A percentile compares a stretch with the other conserved stretches of the same genome.
Conservation (phyloP, 441 rosid species). For the Macaranga tanarius region DNA sequence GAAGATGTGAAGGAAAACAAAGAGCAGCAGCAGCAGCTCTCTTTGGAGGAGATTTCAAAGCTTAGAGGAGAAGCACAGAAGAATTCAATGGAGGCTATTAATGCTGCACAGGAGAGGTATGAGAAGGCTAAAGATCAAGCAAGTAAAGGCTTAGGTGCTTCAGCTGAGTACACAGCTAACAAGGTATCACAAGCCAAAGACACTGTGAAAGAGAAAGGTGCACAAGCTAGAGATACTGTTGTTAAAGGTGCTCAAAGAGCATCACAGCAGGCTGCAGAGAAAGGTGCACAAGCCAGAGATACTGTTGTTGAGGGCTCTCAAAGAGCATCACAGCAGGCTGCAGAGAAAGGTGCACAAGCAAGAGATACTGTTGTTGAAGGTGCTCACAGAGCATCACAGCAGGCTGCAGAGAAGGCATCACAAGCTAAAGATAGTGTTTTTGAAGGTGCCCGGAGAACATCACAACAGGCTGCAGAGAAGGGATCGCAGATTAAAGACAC, state of each 20-base stretch:
- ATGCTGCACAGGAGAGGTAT: constrained; percentile 48
- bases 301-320: constrained; percentile 38
- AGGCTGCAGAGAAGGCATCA: constrained; percentile 39
- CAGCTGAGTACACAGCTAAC: constrained; percentile 21
- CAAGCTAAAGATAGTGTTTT: constrained; percentile 13
- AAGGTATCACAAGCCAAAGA: constrained; percentile 37
- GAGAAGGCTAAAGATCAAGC: constrained; percentile 40
- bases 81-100: constrained; percentile 45
- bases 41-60: constrained; percentile 55
- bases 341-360: constrained; percentile 39
- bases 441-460: constrained; percentile 8
- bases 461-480: constrained; percentile 35
- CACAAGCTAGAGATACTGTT: constrained; percentile 30
- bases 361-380: constrained; percentile 37
- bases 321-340: constrained; percentile 25
- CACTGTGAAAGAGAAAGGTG: constrained; percentile 29
- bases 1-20: background rate
- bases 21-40: constrained; percentile 30
- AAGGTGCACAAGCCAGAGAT: constrained; percentile 40
- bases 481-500: constrained; percentile 32
- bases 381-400: constrained; percentile 34
- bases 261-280: constrained; percentile 32
- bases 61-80: constrained; percentile 56
- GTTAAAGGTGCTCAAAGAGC: constrained; percentile 39
- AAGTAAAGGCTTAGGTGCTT: background rate